These are phyloP conservation scores for Ascosphaera apis DNA, from an alignment of 2,329 filamentous ascomycete genomes.

Conservation along the genomic window DNA sequence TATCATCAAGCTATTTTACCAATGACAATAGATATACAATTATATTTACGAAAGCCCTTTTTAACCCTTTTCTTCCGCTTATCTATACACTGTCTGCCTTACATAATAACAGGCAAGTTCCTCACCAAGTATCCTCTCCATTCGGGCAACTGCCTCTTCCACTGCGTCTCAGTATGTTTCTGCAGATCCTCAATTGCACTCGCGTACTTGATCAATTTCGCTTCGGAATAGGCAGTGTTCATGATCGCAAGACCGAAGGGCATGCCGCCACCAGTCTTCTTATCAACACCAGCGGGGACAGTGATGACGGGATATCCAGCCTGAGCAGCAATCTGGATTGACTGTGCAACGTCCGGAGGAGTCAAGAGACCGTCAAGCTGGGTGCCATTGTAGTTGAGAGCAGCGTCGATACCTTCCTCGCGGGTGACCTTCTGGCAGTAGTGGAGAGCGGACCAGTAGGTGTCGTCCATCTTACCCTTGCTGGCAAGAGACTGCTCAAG, in stretches of 20 bases:
- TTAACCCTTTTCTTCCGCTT: no score
- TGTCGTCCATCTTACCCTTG: constrained; percentile 37
- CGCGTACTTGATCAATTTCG: constrained; percentile 33
- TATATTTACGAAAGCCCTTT: no score
- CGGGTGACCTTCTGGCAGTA: constrained; percentile 36
- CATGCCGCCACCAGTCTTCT: constrained; percentile 31
- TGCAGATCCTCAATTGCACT: constrained; percentile 41
- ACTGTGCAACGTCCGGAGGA: constrained; percentile 43
- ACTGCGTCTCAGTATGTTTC: constrained; percentile 18
- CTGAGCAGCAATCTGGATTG: constrained; percentile 47
- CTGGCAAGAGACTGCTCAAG: constrained; percentile 40
- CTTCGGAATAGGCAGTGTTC: constrained; percentile 39
- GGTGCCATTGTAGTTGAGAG: constrained; percentile 23
- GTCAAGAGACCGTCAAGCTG: constrained; percentile 41
- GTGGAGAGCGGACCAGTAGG: constrained; percentile 41
- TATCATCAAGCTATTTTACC: no score
- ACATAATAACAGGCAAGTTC: constrained; percentile 15
- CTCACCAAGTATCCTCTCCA: constrained; percentile 29
- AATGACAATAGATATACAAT: no score
- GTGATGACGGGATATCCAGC: constrained; percentile 55
- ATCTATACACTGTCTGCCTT: no score
- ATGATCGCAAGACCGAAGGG: constrained; percentile 37
- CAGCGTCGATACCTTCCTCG: constrained; percentile 46
- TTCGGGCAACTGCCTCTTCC: constrained; percentile 26
- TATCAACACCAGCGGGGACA: constrained; percentile 35